Evolutionary conservation across 768 basidiomycete genomes (phyloP).

Genomic region (Ramaria rubella): DNA sequence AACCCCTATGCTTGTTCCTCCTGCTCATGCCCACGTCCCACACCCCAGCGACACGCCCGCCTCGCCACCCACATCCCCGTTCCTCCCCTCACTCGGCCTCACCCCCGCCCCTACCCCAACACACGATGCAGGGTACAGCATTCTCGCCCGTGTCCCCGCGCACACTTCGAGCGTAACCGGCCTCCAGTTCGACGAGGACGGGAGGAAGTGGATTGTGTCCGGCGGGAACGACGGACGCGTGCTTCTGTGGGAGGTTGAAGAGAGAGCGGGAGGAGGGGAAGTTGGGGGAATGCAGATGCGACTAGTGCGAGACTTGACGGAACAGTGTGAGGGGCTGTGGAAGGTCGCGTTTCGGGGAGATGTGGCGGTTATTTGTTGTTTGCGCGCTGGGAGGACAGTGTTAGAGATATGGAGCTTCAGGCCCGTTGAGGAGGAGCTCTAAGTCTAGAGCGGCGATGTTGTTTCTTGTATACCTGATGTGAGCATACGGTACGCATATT

Average conservation of each 20-base stretch:
- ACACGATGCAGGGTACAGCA: slow-evolving; percentile 20
- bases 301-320: slow-evolving; percentile 68
- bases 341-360: slow-evolving; percentile 70
- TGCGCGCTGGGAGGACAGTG: slow-evolving; percentile 71
- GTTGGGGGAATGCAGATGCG: neutral
- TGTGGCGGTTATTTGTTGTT: slow-evolving; percentile 75
- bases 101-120: slow-evolving; percentile 32
- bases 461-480: too few relatives aligned
- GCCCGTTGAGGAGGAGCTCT: slow-evolving; percentile 12
- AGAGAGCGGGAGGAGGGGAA: slow-evolving; percentile 40
- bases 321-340: slow-evolving; percentile 81
- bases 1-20: neutral
- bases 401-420: slow-evolving; percentile 79
- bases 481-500: too few relatives aligned
- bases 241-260: slow-evolving; percentile 55
- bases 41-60: slow-evolving; percentile 30
- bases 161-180: slow-evolving; percentile 86
- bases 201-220: slow-evolving; percentile 48
- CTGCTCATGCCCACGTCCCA: too few relatives aligned
- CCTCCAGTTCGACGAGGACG: slow-evolving; percentile 76
- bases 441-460: neutral
- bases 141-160: slow-evolving; percentile 58
- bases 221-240: slow-evolving; percentile 84
- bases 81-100: slow-evolving; percentile 24
- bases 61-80: slow-evolving; percentile 1